Evolutionary conservation across 129 eudicot genomes (phyloP).

Genomic region (Kitagawia praeruptora): DNA sequence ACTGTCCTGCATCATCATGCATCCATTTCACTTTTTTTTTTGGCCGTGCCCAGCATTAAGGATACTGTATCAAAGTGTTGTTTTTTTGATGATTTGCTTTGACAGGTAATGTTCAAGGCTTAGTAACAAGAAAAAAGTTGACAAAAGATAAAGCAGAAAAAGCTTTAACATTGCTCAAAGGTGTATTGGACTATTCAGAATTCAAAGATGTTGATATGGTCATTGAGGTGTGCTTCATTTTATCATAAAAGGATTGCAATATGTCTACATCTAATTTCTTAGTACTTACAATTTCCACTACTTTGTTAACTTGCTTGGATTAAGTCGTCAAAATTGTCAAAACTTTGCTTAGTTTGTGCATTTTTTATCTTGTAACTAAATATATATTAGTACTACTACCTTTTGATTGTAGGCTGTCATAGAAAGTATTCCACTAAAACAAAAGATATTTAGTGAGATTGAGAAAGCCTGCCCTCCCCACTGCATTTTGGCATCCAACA

Average conservation of each 20-base stretch:
- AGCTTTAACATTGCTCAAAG: constrained; percentile 64
- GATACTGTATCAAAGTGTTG: background rate
- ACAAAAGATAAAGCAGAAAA: constrained; percentile 63
- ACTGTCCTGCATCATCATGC: too few species aligned
- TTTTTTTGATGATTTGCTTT: constrained; percentile 10
- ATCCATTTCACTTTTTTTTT: background rate
- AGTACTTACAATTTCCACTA: background rate
- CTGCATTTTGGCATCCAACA: constrained; percentile 95
- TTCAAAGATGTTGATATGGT: constrained; percentile 86
- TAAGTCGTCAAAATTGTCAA: background rate
- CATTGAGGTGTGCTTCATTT: constrained; percentile 53
- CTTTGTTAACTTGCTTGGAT: background rate
- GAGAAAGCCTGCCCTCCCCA: constrained; percentile 80
- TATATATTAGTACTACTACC: constrained; percentile 1
- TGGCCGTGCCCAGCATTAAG: background rate
- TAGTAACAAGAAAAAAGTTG: constrained; percentile 74
- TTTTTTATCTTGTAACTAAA: too few species aligned
- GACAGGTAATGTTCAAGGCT: constrained; percentile 58
- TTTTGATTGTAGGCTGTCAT: constrained; percentile 70
- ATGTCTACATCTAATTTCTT: background rate
- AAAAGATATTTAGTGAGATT: constrained; percentile 73
- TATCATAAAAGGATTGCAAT: background rate
- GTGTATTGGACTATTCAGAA: constrained; percentile 78
- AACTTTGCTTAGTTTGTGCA: background rate
- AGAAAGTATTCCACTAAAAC: constrained; percentile 81